Conservation (phyloP, 2,329 filamentous ascomycete species). For the Penicillium concentricum region DNA sequence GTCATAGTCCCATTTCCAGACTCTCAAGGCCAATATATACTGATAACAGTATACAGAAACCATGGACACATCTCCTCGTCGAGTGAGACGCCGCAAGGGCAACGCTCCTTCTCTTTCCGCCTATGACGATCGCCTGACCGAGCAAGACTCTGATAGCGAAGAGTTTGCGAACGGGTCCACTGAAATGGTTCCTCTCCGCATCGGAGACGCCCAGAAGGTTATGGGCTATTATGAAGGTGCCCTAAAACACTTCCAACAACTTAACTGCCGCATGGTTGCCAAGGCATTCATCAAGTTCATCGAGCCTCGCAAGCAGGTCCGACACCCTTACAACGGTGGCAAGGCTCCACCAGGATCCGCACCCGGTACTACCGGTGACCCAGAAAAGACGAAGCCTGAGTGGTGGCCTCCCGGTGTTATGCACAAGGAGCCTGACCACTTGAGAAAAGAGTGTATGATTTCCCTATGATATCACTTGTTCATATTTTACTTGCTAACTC, state of each 20-base stretch:
- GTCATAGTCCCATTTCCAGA: constrained; percentile 7
- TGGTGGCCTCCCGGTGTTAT: constrained; percentile 47
- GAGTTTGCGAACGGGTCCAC: constrained; percentile 22
- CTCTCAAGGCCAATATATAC: neutral
- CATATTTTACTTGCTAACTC: neutral
- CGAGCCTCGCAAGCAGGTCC: constrained; percentile 49
- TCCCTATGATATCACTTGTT: neutral
- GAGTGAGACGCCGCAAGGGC: constrained; percentile 32
- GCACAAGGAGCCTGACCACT: constrained; percentile 51
- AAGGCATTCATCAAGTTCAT: constrained; percentile 50
- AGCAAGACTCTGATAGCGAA: constrained; percentile 24
- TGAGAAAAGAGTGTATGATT: constrained; percentile 46
- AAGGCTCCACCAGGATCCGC: constrained; percentile 34
- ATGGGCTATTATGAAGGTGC: constrained; percentile 42
- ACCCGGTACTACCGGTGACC: constrained; percentile 40
- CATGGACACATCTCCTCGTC: constrained; percentile 24
- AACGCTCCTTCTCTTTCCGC: constrained; percentile 18
- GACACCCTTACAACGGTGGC: constrained; percentile 51
- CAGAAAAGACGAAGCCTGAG: constrained; percentile 46
- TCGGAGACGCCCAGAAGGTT: constrained; percentile 42
- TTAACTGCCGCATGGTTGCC: constrained; percentile 46
- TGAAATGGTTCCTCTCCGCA: constrained; percentile 33
- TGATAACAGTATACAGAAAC: constrained; percentile 9
- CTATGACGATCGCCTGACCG: constrained; percentile 18
- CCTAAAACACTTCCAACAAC: constrained; percentile 46